These are phyloP conservation scores for Paramecium biaurelia DNA, from an alignment of 73 alveolate genomes.

Conservation along the genomic window DNA sequence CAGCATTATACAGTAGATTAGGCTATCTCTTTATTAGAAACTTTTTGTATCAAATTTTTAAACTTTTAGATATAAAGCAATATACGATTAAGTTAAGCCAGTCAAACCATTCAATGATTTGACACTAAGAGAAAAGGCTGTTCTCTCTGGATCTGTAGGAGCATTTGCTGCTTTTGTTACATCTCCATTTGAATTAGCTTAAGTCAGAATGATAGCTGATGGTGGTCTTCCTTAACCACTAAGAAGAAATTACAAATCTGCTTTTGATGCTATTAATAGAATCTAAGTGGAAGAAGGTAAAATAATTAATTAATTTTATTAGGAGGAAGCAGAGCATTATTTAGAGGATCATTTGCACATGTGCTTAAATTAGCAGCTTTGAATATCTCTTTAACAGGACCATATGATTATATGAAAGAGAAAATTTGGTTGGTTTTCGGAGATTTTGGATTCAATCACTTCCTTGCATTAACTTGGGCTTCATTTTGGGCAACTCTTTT, in stretches of 20 bases:
- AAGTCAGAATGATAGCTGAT: conserved; percentile 62
- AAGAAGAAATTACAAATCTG: conserved; percentile 53
- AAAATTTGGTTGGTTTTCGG: conserved; percentile 61
- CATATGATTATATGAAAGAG: conserved; percentile 63
- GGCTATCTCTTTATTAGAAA: conserved; percentile 63
- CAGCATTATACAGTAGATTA: conserved; percentile 57
- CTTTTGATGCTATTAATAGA: conserved; percentile 55
- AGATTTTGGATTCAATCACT: conserved; percentile 57
- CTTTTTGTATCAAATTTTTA: not conserved
- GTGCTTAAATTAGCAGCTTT: conserved; percentile 47
- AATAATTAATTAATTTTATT: not conserved
- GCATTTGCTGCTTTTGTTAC: conserved; percentile 63
- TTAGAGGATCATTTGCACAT: conserved; percentile 59
- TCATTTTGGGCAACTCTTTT: conserved; percentile 48
- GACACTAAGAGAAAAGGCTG: conserved; percentile 62
- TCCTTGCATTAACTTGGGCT: conserved; percentile 58
- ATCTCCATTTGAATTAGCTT: conserved; percentile 58
- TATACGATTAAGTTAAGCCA: conserved; percentile 60
- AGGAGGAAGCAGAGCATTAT: conserved; percentile 58
- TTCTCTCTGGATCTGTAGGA: conserved; percentile 58
- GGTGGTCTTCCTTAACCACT: conserved; percentile 51
- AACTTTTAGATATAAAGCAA: conserved; percentile 48
- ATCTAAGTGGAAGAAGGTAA: conserved; percentile 50
- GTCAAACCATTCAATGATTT: conserved; percentile 61
- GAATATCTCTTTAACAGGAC: conserved; percentile 58